Evolutionary conservation across 352 stramenopile genomes (phyloP), one percentile per base, ranked within the genome.

Genomic region (Pythium dissotocum): DNA sequence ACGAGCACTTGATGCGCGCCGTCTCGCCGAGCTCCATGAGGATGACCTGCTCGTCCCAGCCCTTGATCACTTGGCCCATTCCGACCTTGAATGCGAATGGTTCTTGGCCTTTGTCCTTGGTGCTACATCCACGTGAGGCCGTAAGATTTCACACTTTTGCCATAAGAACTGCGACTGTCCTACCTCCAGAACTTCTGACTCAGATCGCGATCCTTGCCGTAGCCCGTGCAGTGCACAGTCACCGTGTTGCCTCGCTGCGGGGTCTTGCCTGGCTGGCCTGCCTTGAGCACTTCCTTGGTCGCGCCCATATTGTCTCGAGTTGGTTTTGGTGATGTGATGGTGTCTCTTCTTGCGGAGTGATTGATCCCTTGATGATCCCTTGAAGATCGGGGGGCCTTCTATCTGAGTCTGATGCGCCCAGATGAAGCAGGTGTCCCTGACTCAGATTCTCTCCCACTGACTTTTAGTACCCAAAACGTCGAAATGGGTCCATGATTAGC

Each of bases 51-150:
- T 98, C 93, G 71, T 99, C 97, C 97, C 97, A 99, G 48, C 93
- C 97, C 61, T 94, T 97, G 76, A 98, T 99, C 60, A 99, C 97
- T 54, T 94, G 78, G 42, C 94, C 91, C 26, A 98, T 72, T 0
- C 97, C 96, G 10, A 99, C 91, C 18, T 83, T 75, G 72, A 98
- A 99, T 28, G 82, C 91, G 69, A 99, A 99, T 2, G 93, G 88
- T 71, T 91, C 64, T 76, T 99, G 94, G 12, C 94, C 96, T 9
- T 93, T 87, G 83, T 99, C 97, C 76, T 98, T 98, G 8, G 93
- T 98, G 73, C 82, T 86, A 51, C 32, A 35, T 24, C 21, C 21
- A 24, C 21, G 21, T 24, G 21, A 24, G 21, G 21, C 21, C 21
- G 21, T 24, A 24, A 24, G 21, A 24, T 24, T 24, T 24, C 21